A percentile compares a stretch with the other conserved stretches of the same genome.
Conservation (phyloP, 2,329 filamentous ascomycete species). For the Intubia oerlemansii region DNA sequence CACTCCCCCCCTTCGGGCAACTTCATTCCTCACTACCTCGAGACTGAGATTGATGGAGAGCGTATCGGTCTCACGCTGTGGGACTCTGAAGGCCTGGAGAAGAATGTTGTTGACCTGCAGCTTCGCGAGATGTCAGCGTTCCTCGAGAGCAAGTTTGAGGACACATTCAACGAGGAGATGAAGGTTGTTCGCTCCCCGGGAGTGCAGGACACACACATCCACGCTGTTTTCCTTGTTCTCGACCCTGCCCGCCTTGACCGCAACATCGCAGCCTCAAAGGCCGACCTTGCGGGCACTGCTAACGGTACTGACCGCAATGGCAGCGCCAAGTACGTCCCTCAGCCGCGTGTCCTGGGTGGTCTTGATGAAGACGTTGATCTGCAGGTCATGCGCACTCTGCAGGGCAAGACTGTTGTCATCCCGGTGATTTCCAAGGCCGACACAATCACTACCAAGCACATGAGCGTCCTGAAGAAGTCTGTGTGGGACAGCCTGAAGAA, state of each 20-base stretch:
- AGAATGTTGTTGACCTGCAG: constrained; percentile 86
- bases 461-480: constrained; percentile 74
- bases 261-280: constrained; percentile 50
- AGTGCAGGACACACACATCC: constrained; percentile 88
- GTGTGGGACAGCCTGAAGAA: constrained; percentile 78
- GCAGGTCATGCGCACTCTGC: constrained; percentile 68
- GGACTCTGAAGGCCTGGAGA: constrained; percentile 91
- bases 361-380: constrained; percentile 81
- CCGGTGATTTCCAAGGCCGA: constrained; percentile 94
- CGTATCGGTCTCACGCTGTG: constrained; percentile 82
- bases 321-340: constrained; percentile 23
- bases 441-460: constrained; percentile 86
- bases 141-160: constrained; percentile 94
- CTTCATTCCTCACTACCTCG: constrained; percentile 76
- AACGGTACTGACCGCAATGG: constrained; percentile 23
- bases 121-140: constrained; percentile 80
- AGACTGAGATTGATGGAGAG: constrained; percentile 86
- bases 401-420: constrained; percentile 87
- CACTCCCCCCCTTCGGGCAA: constrained; percentile 36
- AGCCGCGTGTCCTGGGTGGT: constrained; percentile 33
- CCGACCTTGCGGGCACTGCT: constrained; percentile 10
- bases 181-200: constrained; percentile 88
- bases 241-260: constrained; percentile 72
- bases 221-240: constrained; percentile 80
- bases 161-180: constrained; percentile 93